These are phyloP conservation scores for Penicillium lividum DNA, from an alignment of 495 filamentous ascomycete species.

Conservation along the genomic window DNA sequence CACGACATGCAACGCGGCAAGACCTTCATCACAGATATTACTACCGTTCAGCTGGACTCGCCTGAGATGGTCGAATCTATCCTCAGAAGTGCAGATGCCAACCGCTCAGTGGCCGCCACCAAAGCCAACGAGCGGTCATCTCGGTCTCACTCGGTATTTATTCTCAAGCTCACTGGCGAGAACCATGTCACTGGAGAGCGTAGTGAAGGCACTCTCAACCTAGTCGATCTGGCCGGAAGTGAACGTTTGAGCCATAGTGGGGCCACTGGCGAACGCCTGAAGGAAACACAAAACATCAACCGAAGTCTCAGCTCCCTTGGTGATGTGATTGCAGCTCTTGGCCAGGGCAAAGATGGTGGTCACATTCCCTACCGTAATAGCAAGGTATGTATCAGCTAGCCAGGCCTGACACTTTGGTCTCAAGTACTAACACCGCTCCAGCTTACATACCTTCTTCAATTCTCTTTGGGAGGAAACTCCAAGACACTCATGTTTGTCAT, in stretches of 20 bases:
- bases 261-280: conserved; percentile 80
- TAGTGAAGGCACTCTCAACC: conserved; percentile 90
- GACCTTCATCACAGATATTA: conserved; percentile 82
- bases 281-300: conserved; percentile 98
- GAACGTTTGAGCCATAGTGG: conserved; percentile 85
- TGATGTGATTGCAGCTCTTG: conserved; percentile 90
- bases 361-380: conserved; percentile 95
- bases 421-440: conserved; percentile 29
- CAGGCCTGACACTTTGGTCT: neutral
- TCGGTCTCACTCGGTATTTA: conserved; percentile 94
- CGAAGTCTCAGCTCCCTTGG: conserved; percentile 87
- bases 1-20: conserved; percentile 80
- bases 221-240: conserved; percentile 93
- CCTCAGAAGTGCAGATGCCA: conserved; percentile 73
- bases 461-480: conserved; percentile 89
- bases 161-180: conserved; percentile 81
- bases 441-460: conserved; percentile 95
- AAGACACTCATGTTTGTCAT: conserved; percentile 99
- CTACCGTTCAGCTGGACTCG: conserved; percentile 74
- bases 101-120: conserved; percentile 90
- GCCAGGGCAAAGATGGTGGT: conserved; percentile 77
- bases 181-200: conserved; percentile 80
- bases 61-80: conserved; percentile 76
- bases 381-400: conserved; percentile 60
- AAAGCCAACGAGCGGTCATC: conserved; percentile 95